These are phyloP conservation scores for Umbelopsis isabellina DNA, from an alignment of 192 early-diverging fungal species.

Conservation along the genomic window DNA sequence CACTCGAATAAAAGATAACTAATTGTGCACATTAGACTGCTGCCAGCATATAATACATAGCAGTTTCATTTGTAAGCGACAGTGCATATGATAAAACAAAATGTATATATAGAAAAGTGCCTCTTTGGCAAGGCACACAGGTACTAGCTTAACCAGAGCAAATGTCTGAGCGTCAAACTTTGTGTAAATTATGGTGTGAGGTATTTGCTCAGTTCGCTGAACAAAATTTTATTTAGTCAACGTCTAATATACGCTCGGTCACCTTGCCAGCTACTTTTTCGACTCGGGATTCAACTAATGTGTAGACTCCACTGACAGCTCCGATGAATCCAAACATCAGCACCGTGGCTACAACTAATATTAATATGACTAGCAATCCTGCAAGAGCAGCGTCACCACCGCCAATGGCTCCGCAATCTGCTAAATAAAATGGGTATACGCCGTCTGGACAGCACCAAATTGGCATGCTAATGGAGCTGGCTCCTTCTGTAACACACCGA, in stretches of 20 bases:
- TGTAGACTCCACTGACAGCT: conserved; percentile 24
- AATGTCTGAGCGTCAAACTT: too few species aligned
- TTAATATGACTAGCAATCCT: conserved; percentile 15
- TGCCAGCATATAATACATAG: too few species aligned
- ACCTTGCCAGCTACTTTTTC: conserved; percentile 25
- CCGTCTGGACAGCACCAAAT: conserved; percentile 5
- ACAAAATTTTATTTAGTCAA: neutral
- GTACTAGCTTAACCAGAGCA: too few species aligned
- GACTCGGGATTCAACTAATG: conserved; percentile 10
- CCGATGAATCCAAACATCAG: conserved; percentile 26
- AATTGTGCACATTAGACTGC: too few species aligned
- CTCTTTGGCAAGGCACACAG: too few species aligned
- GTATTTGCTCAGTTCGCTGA: too few species aligned
- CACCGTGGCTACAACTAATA: neutral
- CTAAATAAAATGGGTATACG: conserved; percentile 11
- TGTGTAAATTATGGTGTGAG: too few species aligned
- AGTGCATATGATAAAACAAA: too few species aligned
- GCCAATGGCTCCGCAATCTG: conserved; percentile 19
- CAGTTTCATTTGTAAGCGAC: too few species aligned
- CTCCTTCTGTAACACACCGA: conserved; percentile 8
- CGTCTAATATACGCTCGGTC: conserved; percentile 24
- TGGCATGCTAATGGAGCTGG: neutral
- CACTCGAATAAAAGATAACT: too few species aligned
- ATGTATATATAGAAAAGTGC: too few species aligned
- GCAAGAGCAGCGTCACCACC: conserved; percentile 26